Conservation (phyloP, 2,329 filamentous ascomycete genomes). For the Cercospora zeina region DNA sequence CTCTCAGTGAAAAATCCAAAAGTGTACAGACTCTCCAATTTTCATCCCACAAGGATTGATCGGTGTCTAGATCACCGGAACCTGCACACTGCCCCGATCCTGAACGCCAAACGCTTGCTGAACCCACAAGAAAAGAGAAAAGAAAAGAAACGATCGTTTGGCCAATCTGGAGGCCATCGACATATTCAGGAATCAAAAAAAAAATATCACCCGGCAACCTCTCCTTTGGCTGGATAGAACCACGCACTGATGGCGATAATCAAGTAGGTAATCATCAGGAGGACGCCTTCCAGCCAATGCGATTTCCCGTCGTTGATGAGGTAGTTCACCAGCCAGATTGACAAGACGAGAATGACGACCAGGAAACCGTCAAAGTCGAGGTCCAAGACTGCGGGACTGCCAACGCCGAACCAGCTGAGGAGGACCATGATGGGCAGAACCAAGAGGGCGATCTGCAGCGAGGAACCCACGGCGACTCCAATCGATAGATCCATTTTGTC, state of each 20-base stretch:
- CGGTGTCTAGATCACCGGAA: too few species aligned
- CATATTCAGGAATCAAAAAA: background rate
- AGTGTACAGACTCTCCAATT: background rate
- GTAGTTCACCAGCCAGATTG: slow-evolving; percentile 60
- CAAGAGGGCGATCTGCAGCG: slow-evolving; percentile 65
- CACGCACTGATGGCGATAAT: slow-evolving; percentile 63
- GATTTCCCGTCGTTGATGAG: slow-evolving; percentile 54
- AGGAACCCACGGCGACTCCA: slow-evolving; percentile 64
- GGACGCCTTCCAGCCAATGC: slow-evolving; percentile 60
- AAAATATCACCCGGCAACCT: slow-evolving; percentile 24
- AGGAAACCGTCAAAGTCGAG: slow-evolving; percentile 88
- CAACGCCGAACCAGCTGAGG: slow-evolving; percentile 61
- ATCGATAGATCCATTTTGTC: slow-evolving; percentile 70
- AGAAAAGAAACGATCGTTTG: background rate
- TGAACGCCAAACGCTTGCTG: slow-evolving; percentile 3
- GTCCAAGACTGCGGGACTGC: slow-evolving; percentile 59
- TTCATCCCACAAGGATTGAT: too few species aligned
- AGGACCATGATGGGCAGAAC: slow-evolving; percentile 62
- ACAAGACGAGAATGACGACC: slow-evolving; percentile 64
- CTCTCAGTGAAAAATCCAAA: background rate
- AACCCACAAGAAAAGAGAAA: background rate
- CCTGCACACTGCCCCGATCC: background rate
- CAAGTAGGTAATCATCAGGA: slow-evolving; percentile 54
- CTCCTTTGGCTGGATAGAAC: slow-evolving; percentile 44
- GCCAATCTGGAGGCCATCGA: background rate